These are phyloP conservation scores for Rhododendron simsii DNA, from an alignment of 148 eudicot species.

Conservation along the genomic window DNA sequence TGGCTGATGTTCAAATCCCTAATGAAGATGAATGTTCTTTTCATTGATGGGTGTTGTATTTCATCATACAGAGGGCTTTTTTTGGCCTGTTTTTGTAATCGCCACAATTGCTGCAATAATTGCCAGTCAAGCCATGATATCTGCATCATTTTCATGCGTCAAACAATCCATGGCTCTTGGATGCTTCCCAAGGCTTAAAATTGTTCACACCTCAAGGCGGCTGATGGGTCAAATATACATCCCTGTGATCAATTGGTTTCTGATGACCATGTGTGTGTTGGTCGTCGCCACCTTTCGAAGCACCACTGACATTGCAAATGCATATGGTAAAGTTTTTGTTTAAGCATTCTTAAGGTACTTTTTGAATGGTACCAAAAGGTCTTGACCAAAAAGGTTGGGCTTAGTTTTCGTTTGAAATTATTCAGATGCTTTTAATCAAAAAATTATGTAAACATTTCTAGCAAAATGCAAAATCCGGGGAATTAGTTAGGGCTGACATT, in stretches of 20 bases:
- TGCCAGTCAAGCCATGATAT: slow-evolving; percentile 99
- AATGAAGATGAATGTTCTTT: background rate
- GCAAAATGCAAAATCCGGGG: background rate
- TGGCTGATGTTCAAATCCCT: background rate
- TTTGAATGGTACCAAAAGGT: background rate
- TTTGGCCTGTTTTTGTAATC: slow-evolving; percentile 89
- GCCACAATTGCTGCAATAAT: slow-evolving; percentile 93
- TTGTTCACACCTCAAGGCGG: slow-evolving; percentile 84
- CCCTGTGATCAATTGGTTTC: slow-evolving; percentile 88
- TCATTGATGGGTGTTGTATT: slow-evolving; percentile 5
- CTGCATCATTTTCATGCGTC: slow-evolving; percentile 85
- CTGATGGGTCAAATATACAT: slow-evolving; percentile 95
- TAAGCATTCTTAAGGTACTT: background rate
- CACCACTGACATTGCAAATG: slow-evolving; percentile 86
- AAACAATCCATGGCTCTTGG: slow-evolving; percentile 93
- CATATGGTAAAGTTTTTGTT: slow-evolving; percentile 50
- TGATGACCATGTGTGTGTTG: slow-evolving; percentile 88
- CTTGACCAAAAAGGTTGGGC: background rate
- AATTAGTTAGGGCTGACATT: background rate
- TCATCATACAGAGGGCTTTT: slow-evolving; percentile 49
- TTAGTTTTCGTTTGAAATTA: background rate
- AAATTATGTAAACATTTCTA: background rate
- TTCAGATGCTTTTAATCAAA: background rate
- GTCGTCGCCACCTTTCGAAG: slow-evolving; percentile 76
- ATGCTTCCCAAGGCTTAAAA: slow-evolving; percentile 89